Conservation (phyloP, 257 asterid genomes). For the Fraxinus americana region DNA sequence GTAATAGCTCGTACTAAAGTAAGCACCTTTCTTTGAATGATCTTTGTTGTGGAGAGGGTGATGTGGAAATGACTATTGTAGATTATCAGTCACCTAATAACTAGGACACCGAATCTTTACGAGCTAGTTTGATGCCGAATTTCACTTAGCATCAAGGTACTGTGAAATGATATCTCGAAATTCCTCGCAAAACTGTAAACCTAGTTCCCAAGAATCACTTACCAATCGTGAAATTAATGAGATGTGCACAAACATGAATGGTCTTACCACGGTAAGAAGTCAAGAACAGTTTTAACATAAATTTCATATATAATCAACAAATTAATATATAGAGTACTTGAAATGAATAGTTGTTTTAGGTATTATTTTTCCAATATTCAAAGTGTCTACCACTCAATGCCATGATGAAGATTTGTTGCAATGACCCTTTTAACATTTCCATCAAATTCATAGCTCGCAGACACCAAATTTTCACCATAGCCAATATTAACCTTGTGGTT, state of each 20-base stretch:
- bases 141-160: conserved; percentile 37
- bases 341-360: neutral
- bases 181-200: conserved; percentile 40
- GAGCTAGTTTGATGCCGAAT: too few species aligned
- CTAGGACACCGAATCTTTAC: neutral
- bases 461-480: neutral
- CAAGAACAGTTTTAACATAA: neutral
- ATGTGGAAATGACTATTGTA: too few species aligned
- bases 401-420: conserved; percentile 29
- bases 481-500: neutral
- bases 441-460: conserved; percentile 19
- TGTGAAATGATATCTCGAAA: conserved; percentile 48
- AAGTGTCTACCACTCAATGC: conserved; percentile 35
- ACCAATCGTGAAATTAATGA: neutral
- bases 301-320: conserved; percentile 1
- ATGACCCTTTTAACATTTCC: conserved; percentile 19
- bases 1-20: too few species aligned
- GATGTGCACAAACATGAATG: too few species aligned
- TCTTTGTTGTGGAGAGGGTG: too few species aligned
- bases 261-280: neutral
- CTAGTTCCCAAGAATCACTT: conserved; percentile 46
- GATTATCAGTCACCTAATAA: too few species aligned
- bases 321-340: neutral
- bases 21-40: too few species aligned
- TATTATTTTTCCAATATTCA: neutral